phyloP scores from a whole-genome alignment of 768 basidiomycete species.

The Collybia mongolica region DNA sequence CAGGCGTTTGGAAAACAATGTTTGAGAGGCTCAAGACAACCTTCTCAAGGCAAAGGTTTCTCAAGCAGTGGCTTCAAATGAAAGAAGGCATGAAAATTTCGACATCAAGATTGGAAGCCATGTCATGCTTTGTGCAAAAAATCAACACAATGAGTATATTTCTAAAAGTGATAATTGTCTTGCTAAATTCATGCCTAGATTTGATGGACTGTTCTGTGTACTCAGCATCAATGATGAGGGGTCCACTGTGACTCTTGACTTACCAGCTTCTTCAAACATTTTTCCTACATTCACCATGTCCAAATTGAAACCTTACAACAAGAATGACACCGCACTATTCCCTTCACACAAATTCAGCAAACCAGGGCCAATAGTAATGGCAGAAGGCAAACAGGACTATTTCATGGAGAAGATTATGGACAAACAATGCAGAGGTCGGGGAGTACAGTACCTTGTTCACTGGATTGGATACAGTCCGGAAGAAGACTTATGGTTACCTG shows the following conservation, averaged over 20 bases:
- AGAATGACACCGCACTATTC: not conserved
- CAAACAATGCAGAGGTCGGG: not conserved
- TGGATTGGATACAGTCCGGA: conserved; percentile 25
- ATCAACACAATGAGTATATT: conserved; percentile 21
- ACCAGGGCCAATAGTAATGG: not conserved
- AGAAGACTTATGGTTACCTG: conserved; percentile 24
- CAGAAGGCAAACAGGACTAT: not conserved
- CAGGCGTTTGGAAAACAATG: too few relatives aligned
- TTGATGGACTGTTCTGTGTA: conserved; percentile 2
- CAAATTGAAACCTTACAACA: not conserved
- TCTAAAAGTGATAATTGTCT: conserved; percentile 14
- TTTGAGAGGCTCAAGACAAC: too few relatives aligned
- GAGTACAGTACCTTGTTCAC: not conserved
- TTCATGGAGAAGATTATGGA: not conserved
- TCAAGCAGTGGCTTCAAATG: too few relatives aligned
- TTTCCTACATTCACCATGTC: not conserved
- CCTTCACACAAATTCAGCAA: not conserved
- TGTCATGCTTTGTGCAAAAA: conserved; percentile 25
- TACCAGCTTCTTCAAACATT: conserved; percentile 6
- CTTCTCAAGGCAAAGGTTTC: too few relatives aligned
- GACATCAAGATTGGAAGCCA: conserved; percentile 12
- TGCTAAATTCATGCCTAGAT: conserved; percentile 10
- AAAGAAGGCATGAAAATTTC: not conserved
- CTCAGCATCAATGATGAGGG: not conserved
- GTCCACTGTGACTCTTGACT: not conserved